These are phyloP conservation scores for Ogataea pignaliae DNA, from an alignment of 805 yeast species.

Conservation along the genomic window DNA sequence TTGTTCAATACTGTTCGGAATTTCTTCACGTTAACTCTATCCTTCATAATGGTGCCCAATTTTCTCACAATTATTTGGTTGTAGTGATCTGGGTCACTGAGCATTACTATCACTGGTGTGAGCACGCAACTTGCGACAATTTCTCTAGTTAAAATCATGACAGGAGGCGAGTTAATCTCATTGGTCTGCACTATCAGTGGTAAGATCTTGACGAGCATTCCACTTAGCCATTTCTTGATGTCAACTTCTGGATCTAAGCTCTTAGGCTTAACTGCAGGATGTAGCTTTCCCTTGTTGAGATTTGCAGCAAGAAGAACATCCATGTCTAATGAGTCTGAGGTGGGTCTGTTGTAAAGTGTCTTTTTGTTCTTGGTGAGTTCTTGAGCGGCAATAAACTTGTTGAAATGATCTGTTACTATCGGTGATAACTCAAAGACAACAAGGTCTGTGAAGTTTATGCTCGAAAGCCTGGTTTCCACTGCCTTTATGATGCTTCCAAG, in stretches of 20 bases:
- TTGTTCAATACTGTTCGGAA: conserved; percentile 65
- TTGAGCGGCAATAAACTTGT: conserved; percentile 42
- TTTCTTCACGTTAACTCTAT: conserved; percentile 67
- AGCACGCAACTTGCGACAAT: conserved; percentile 56
- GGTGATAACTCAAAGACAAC: conserved; percentile 61
- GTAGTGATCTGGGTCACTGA: conserved; percentile 73
- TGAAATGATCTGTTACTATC: conserved; percentile 58
- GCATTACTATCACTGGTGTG: conserved; percentile 43
- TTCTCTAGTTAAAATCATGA: conserved; percentile 52
- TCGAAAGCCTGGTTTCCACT: conserved; percentile 38
- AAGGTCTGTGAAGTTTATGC: conserved; percentile 51
- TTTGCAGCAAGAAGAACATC: conserved; percentile 39
- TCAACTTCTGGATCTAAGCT: conserved; percentile 33
- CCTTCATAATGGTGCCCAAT: conserved; percentile 63
- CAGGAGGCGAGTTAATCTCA: conserved; percentile 47
- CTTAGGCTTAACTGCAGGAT: conserved; percentile 47
- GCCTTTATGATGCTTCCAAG: conserved; percentile 37
- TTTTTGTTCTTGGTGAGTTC: conserved; percentile 30
- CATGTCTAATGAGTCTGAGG: conserved; percentile 30
- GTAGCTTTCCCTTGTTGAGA: conserved; percentile 51
- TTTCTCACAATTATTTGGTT: conserved; percentile 58
- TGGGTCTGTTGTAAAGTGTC: conserved; percentile 12
- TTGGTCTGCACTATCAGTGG: conserved; percentile 44
- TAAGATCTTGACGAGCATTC: conserved; percentile 37
- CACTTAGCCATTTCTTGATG: conserved; percentile 48